phyloP scores from a whole-genome alignment of 768 basidiomycete species.

The Psilocybe cyanescens region DNA sequence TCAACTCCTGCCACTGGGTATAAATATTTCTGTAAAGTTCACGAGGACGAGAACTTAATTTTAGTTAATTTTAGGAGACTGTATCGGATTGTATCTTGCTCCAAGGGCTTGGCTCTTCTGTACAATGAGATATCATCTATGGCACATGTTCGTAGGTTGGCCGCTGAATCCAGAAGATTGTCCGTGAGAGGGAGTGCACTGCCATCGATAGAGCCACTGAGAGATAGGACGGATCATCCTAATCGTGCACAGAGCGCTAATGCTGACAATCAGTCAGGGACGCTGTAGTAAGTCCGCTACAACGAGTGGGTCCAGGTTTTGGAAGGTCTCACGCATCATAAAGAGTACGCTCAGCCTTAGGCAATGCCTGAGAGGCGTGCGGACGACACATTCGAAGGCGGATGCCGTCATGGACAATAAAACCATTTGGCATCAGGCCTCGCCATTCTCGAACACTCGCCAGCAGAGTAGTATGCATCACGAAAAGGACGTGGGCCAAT shows the following conservation, averaged over 20 bases:
- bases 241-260: background rate
- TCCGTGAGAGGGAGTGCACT: background rate
- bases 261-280: background rate
- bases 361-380: background rate
- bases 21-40: background rate
- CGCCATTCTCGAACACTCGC: background rate
- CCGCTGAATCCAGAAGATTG: background rate
- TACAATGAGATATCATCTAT: background rate
- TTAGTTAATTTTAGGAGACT: background rate
- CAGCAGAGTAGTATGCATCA: background rate
- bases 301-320: background rate
- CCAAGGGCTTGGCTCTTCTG: background rate
- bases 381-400: background rate
- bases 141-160: background rate
- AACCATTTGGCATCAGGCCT: background rate
- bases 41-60: background rate
- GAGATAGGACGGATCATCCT: slow-evolving; percentile 10
- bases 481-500: background rate
- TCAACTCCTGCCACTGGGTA: background rate
- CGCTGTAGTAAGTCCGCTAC: background rate
- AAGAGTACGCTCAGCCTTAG: background rate
- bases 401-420: background rate
- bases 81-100: background rate
- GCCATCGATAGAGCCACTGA: background rate
- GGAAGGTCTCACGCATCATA: background rate